phyloP scores from a whole-genome alignment of 768 basidiomycete species.

The Agaricus blazei region DNA sequence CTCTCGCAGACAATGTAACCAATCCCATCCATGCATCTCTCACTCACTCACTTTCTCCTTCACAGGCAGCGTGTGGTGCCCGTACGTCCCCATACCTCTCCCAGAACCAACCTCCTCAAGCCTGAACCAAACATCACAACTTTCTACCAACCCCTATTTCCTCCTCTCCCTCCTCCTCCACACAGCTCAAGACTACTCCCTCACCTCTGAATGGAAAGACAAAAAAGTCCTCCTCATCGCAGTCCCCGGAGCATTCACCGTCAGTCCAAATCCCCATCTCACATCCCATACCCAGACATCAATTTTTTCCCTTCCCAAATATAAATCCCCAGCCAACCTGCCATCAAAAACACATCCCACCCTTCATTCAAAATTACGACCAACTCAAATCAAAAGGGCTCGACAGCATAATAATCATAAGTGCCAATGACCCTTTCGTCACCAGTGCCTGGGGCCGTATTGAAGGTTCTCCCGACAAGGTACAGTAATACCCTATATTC shows the following conservation, averaged over 20 bases:
- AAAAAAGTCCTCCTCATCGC: slow-evolving; percentile 79
- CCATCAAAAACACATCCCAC: slow-evolving; percentile 56
- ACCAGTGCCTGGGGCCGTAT: slow-evolving; percentile 60
- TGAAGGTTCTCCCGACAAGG: slow-evolving; percentile 65
- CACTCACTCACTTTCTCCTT: not conserved
- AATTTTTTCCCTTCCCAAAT: too few relatives aligned
- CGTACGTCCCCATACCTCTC: slow-evolving; percentile 37
- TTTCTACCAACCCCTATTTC: slow-evolving; percentile 1
- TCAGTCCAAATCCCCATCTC: slow-evolving; percentile 24
- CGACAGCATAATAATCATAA: slow-evolving; percentile 64
- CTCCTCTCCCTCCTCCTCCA: not conserved
- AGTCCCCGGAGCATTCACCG: slow-evolving; percentile 81
- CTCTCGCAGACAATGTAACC: slow-evolving; percentile 57
- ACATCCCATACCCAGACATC: too few relatives aligned
- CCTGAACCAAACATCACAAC: not conserved
- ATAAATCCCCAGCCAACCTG: slow-evolving; percentile 46
- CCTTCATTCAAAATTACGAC: slow-evolving; percentile 65
- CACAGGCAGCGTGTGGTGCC: slow-evolving; percentile 55
- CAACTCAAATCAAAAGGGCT: slow-evolving; percentile 78
- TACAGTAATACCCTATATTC: slow-evolving; percentile 10
- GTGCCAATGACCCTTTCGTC: slow-evolving; percentile 80
- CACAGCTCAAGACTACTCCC: slow-evolving; percentile 21
- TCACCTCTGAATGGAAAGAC: slow-evolving; percentile 63
- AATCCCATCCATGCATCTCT: too few relatives aligned
- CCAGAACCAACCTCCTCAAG: not conserved